Conservation (phyloP, 176 grass and related monocot genomes). For the Musa troglodytarum region DNA sequence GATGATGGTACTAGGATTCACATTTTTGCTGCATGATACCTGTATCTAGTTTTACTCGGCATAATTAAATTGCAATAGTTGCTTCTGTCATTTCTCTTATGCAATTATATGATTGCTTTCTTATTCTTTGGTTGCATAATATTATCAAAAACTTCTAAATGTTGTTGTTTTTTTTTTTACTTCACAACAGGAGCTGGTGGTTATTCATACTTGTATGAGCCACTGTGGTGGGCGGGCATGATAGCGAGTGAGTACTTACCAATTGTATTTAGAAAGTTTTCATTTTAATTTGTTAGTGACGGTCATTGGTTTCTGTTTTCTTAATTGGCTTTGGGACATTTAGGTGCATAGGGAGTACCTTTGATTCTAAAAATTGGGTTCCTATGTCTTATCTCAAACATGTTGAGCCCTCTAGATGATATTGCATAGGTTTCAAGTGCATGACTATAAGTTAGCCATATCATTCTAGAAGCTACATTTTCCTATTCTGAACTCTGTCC, state of each 20-base stretch:
- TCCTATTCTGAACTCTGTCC: not conserved
- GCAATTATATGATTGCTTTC: not conserved
- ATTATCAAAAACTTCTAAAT: not conserved
- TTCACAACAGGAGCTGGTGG: not conserved
- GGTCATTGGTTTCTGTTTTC: not conserved
- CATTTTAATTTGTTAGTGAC: not conserved
- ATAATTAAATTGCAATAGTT: not conserved
- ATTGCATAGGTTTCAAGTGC: no score
- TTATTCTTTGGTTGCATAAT: not conserved
- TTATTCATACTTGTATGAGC: constrained; percentile 13
- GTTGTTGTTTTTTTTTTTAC: not conserved
- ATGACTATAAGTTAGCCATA: no score
- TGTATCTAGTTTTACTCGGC: not conserved
- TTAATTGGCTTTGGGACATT: not conserved
- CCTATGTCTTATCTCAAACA: not conserved
- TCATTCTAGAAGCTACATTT: not conserved
- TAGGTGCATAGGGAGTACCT: not conserved
- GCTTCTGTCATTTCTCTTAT: no score
- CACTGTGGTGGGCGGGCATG: constrained; percentile 13
- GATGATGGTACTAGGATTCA: not conserved
- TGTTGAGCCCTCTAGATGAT: no score
- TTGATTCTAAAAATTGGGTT: not conserved
- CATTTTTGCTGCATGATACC: not conserved
- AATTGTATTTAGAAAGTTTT: not conserved
- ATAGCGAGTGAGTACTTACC: constrained; percentile 2